Percentiles rank a stretch among this genome's conserved stretches.
These are phyloP conservation scores for Populus davidiana DNA, from an alignment of 345 rosid genomes.

Conservation along the genomic window DNA sequence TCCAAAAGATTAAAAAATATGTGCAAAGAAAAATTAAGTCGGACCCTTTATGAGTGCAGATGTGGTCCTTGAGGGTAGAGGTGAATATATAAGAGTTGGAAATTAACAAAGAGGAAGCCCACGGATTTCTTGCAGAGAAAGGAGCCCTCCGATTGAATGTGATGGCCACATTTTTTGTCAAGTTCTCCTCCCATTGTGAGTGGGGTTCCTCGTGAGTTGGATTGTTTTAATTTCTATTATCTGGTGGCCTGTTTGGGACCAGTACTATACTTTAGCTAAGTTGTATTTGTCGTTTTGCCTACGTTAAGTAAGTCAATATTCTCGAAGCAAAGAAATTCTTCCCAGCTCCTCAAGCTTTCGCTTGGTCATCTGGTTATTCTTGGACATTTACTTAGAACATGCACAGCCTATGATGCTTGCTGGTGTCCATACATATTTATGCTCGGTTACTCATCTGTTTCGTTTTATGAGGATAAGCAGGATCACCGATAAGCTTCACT, in stretches of 20 bases:
- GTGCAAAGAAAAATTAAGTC: neutral
- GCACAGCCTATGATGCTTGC: neutral
- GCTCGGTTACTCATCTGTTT: neutral
- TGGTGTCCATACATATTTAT: neutral
- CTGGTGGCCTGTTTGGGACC: conserved; percentile 23
- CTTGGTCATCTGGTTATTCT: neutral
- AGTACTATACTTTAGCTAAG: neutral
- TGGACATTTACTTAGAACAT: neutral
- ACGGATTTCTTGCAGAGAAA: conserved; percentile 29
- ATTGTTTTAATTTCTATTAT: neutral
- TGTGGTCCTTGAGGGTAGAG: conserved; percentile 15
- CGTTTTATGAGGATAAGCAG: neutral
- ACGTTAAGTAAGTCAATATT: neutral
- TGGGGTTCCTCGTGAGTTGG: conserved; percentile 6
- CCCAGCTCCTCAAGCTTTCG: neutral
- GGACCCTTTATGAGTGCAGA: conserved; percentile 12
- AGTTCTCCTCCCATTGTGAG: neutral
- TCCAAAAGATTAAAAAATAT: neutral
- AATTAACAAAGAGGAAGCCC: conserved; percentile 19
- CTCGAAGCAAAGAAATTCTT: neutral
- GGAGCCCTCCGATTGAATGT: neutral
- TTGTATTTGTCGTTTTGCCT: conserved; percentile 21
- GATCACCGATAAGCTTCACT: neutral
- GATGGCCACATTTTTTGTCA: conserved; percentile 8
- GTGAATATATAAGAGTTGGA: neutral